These are phyloP conservation scores for Dryas integrifolia DNA, from an alignment of 331 rosid genomes.

Conservation along the genomic window DNA sequence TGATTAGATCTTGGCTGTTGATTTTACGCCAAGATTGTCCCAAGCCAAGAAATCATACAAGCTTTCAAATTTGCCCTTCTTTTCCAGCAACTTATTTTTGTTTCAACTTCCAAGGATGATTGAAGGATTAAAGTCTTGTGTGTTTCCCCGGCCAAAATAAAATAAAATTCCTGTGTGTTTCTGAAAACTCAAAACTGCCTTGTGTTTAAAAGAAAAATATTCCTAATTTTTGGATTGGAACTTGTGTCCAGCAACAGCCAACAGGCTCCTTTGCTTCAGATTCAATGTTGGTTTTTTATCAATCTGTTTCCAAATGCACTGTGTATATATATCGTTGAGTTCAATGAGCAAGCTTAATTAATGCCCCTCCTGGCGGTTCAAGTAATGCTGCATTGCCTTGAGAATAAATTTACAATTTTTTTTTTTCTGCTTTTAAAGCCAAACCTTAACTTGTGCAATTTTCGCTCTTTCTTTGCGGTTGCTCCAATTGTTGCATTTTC, in stretches of 20 bases:
- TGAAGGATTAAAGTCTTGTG: background rate
- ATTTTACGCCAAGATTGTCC: too few relatives aligned
- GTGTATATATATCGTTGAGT: background rate
- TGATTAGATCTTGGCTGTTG: too few relatives aligned
- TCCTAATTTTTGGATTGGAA: background rate
- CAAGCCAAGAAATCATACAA: too few relatives aligned
- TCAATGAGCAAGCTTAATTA: background rate
- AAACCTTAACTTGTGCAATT: background rate
- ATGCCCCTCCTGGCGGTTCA: background rate
- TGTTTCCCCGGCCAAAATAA: too few relatives aligned
- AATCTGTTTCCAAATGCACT: background rate
- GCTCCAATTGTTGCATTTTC: background rate
- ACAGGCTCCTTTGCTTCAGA: background rate
- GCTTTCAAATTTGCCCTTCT: too few relatives aligned
- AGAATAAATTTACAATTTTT: background rate
- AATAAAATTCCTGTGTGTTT: too few relatives aligned
- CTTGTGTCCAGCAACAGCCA: background rate
- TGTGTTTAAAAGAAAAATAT: too few relatives aligned
- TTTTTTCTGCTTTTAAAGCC: background rate
- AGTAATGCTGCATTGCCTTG: background rate
- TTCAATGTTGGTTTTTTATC: background rate
- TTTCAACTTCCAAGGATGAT: background rate
- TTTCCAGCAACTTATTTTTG: background rate
- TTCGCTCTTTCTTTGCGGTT: background rate
- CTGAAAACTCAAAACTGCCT: background rate